Conservation (phyloP, 768 basidiomycete species). For the Suillus subalutaceus region DNA sequence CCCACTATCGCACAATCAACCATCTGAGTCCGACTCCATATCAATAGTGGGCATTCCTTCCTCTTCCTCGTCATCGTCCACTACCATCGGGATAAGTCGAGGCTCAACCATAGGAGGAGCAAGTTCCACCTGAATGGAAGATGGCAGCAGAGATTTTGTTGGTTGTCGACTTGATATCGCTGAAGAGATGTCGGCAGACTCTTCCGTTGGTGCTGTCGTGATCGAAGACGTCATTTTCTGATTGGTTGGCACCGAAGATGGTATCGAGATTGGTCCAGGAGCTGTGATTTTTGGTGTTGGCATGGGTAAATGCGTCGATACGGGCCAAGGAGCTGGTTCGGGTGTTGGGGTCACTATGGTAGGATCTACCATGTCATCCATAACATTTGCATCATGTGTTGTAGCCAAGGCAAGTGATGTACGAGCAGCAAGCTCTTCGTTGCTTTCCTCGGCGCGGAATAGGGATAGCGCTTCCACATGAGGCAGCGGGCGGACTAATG, state of each 20-base stretch:
- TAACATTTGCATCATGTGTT: conserved; percentile 10
- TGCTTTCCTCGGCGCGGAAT: conserved; percentile 62
- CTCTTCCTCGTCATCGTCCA: conserved; percentile 62
- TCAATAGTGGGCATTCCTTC: conserved; percentile 78
- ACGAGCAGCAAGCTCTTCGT: conserved; percentile 59
- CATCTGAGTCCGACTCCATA: conserved; percentile 78
- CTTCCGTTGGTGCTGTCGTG: conserved; percentile 9
- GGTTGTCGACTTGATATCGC: background rate
- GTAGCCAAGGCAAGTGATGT: conserved; percentile 41
- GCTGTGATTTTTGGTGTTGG: conserved; percentile 5
- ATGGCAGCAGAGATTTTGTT: conserved; percentile 1
- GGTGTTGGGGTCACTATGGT: background rate
- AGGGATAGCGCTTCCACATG: conserved; percentile 63
- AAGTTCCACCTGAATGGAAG: conserved; percentile 3
- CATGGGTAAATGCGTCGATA: conserved; percentile 4
- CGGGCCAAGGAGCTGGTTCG: conserved; percentile 11
- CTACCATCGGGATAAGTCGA: conserved; percentile 16
- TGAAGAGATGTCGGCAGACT: background rate
- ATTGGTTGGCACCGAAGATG: no score
- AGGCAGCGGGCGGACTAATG: conserved; percentile 69
- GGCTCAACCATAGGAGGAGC: conserved; percentile 3
- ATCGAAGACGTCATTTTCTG: background rate
- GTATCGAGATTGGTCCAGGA: background rate
- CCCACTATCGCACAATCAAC: background rate
- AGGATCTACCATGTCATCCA: conserved; percentile 1